phyloP scores from a whole-genome alignment of 1,284 basidiomycete genomes.

The Puccinia sorghi region DNA sequence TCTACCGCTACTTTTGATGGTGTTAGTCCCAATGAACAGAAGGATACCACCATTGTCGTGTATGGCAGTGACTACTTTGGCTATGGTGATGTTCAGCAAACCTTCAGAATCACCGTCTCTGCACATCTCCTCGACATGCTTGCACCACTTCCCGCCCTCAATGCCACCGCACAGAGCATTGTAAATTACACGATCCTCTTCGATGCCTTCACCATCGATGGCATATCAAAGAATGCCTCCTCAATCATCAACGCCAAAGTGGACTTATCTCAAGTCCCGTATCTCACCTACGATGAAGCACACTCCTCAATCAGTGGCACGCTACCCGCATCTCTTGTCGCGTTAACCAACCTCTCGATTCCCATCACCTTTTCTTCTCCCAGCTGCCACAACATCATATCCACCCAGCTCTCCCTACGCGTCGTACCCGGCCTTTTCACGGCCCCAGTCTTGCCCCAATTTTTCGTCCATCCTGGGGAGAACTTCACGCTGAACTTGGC shows the following conservation, averaged over 20 bases:
- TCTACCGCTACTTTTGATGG: conserved; percentile 49
- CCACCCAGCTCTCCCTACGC: conserved; percentile 24
- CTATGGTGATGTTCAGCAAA: conserved; percentile 44
- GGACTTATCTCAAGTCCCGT: conserved; percentile 33
- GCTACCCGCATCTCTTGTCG: conserved; percentile 19
- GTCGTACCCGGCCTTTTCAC: conserved; percentile 43
- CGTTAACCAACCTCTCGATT: conserved; percentile 35
- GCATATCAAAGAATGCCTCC: conserved; percentile 13
- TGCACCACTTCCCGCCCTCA: conserved; percentile 36
- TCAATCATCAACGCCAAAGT: conserved; percentile 11
- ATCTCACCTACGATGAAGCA: conserved; percentile 29
- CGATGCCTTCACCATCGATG: conserved; percentile 32
- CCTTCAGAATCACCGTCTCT: conserved; percentile 38
- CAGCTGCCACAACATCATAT: conserved; percentile 36
- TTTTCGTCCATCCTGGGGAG: conserved; percentile 29
- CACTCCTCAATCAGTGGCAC: conserved; percentile 32
- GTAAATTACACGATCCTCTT: conserved; percentile 45
- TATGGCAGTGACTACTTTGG: conserved; percentile 49
- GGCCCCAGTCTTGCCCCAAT: conserved; percentile 34
- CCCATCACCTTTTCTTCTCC: conserved; percentile 31
- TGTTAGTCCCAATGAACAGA: conserved; percentile 41
- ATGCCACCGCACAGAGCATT: conserved; percentile 45
- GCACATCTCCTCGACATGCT: conserved; percentile 33
- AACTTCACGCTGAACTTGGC: conserved; percentile 36
- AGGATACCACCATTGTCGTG: conserved; percentile 35